These are phyloP conservation scores for Copromyces sp. DNA, from an alignment of 495 filamentous ascomycete genomes.

Conservation along the genomic window DNA sequence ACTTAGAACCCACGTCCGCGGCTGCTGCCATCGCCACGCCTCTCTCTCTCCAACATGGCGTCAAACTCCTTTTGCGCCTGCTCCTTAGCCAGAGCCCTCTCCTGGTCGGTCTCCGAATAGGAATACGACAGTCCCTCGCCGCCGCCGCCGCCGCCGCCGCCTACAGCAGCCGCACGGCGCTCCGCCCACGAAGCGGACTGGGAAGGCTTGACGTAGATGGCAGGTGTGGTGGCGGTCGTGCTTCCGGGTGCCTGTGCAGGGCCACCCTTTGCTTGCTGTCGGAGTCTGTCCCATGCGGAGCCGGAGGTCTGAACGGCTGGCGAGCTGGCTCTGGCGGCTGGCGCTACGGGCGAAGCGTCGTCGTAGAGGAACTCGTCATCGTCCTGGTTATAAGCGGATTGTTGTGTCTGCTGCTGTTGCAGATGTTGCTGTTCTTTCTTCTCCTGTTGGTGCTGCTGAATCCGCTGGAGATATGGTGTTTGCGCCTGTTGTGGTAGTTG, in stretches of 20 bases:
- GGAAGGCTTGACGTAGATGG: background rate
- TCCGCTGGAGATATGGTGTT: background rate
- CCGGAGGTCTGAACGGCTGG: constrained; percentile 2
- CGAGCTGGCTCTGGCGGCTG: constrained; percentile 9
- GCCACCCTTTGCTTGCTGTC: constrained; percentile 12
- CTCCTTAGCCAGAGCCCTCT: constrained; percentile 28
- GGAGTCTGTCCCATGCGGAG: constrained; percentile 32
- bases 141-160: constrained; percentile 2
- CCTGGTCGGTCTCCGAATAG: constrained; percentile 24
- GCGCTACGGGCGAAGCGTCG: constrained; percentile 31
- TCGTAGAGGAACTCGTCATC: constrained; percentile 27
- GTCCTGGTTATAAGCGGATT: constrained; percentile 2
- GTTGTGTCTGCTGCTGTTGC: background rate
- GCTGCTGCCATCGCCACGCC: constrained; percentile 13
- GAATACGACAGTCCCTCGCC: constrained; percentile 21
- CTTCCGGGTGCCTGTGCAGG: background rate
- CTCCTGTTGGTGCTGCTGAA: background rate
- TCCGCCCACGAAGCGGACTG: constrained; percentile 9
- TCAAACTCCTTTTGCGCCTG: constrained; percentile 40
- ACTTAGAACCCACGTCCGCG: background rate
- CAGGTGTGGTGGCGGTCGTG: constrained; percentile 4
- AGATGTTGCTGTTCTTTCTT: background rate
- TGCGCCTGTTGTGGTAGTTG: background rate
- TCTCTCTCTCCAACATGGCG: constrained; percentile 30
- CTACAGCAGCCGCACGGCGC: constrained; percentile 8